Evolutionary conservation across 2,329 filamentous ascomycete species (phyloP), one percentile per base, ranked within the genome.

Genomic region (Fusarium tuaranense): DNA sequence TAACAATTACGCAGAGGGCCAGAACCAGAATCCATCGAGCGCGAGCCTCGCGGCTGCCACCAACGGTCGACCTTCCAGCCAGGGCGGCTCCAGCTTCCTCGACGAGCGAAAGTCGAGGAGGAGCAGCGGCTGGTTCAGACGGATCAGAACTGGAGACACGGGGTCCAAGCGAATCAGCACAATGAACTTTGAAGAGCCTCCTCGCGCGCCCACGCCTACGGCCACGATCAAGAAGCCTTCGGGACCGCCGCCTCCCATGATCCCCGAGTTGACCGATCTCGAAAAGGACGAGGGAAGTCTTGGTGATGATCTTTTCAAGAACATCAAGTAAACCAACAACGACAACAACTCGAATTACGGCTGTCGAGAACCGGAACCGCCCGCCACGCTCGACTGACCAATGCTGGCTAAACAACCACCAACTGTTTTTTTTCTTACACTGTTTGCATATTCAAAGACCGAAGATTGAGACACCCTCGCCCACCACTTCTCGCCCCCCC

Each of bases 181-280:
- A 68, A 73, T 85, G 57, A 83, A 86, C 53, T 58, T 75, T 66
- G 83, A 87, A 55, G 82, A 84, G 57, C 63, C 79, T 30, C 69
- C 80, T 60, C 71, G 70, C 12, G 65, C 76, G 32, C 74, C 81
- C 63, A 77, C 79, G 46, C 65, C 73, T 59, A 77, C 76, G 38
- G 74, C 81, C 64, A 77, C 79, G 39, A 64, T 72, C 60, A 77
- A 79, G 77, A 86, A 85, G 71, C 80, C 84, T 7, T 72, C 80
- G 39, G 87, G 87, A 13, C 88, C 89, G 10, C 89, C 89, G 66
- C 88, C 89, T 41, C 89, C 89, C 27, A 90, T 88, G 88, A 91
- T 91, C 61, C 89, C 89, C 22, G 89, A 91, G 78, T 83, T 91
- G 60, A 84, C 82, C 76, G 85, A 87, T 59, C 83, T 90, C 65